Evolutionary conservation across 805 yeast genomes (phyloP).

Genomic region (Candida morakotiae): DNA sequence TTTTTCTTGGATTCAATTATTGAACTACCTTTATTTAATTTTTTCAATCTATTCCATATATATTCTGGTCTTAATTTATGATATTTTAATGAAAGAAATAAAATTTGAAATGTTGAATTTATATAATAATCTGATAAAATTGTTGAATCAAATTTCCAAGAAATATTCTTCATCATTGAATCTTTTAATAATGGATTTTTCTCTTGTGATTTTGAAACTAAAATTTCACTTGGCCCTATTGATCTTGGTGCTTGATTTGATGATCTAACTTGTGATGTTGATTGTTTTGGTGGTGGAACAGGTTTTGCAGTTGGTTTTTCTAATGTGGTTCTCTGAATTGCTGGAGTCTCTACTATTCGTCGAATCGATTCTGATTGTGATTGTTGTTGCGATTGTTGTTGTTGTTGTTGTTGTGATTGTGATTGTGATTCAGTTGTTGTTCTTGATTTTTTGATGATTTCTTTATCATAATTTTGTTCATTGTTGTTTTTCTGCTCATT

Average conservation of each 20-base stretch:
- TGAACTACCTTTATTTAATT: conserved; percentile 35
- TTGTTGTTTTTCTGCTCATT: too few relatives aligned
- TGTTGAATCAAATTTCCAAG: conserved; percentile 52
- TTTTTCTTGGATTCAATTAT: conserved; percentile 24
- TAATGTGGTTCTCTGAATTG: background rate
- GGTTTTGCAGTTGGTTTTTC: conserved; percentile 11
- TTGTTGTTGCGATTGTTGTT: background rate
- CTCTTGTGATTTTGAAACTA: conserved; percentile 62
- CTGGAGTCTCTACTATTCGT: conserved; percentile 1
- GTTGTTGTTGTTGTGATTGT: background rate
- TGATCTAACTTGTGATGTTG: background rate
- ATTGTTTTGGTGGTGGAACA: conserved; percentile 10
- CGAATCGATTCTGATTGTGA: background rate
- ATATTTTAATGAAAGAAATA: conserved; percentile 66
- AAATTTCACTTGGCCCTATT: conserved; percentile 24
- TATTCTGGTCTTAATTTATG: conserved; percentile 77
- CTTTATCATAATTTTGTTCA: conserved; percentile 1
- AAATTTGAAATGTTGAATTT: conserved; percentile 49
- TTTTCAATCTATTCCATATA: conserved; percentile 49
- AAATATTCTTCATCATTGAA: conserved; percentile 44
- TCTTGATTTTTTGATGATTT: background rate
- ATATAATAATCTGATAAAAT: conserved; percentile 61
- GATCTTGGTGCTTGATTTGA: conserved; percentile 1
- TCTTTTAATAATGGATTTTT: conserved; percentile 66
- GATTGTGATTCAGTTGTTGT: conserved; percentile 1